Evolutionary conservation across 495 filamentous ascomycete species (phyloP).

Genomic region (Aspergillus asperescens): DNA sequence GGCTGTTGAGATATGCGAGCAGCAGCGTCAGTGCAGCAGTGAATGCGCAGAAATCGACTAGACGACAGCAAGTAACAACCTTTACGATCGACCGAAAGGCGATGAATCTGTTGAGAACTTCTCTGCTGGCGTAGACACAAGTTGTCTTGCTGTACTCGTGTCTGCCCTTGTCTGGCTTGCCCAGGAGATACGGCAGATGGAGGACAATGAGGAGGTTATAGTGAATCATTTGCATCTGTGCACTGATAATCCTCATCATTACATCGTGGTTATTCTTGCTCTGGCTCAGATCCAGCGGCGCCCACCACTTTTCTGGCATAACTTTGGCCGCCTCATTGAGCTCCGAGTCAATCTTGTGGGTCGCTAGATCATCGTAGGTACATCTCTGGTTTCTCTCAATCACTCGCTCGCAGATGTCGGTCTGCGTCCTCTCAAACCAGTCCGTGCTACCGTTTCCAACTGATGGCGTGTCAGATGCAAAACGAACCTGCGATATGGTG

Average conservation of each 20-base stretch:
- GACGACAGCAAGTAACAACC: background rate
- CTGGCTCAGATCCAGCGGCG: background rate
- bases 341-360: background rate
- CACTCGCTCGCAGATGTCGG: background rate
- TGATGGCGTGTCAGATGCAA: background rate
- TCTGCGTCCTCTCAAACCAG: background rate
- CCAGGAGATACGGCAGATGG: slow-evolving; percentile 2
- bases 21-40: slow-evolving; percentile 1
- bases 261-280: background rate
- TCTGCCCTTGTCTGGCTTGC: background rate
- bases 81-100: background rate
- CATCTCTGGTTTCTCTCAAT: background rate
- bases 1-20: slow-evolving; percentile 16
- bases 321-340: background rate
- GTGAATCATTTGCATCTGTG: background rate
- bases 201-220: background rate
- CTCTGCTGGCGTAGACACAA: slow-evolving; percentile 1
- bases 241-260: background rate
- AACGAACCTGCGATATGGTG: background rate
- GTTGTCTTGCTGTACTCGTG: slow-evolving; percentile 6
- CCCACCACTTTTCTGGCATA: background rate
- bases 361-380: background rate
- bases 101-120: slow-evolving; percentile 2
- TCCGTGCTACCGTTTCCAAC: background rate
- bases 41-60: slow-evolving; percentile 5